Base-by-base conservation (phyloP, 495 filamentous ascomycete genomes). In the Aspergillus taichungensis region DNA sequence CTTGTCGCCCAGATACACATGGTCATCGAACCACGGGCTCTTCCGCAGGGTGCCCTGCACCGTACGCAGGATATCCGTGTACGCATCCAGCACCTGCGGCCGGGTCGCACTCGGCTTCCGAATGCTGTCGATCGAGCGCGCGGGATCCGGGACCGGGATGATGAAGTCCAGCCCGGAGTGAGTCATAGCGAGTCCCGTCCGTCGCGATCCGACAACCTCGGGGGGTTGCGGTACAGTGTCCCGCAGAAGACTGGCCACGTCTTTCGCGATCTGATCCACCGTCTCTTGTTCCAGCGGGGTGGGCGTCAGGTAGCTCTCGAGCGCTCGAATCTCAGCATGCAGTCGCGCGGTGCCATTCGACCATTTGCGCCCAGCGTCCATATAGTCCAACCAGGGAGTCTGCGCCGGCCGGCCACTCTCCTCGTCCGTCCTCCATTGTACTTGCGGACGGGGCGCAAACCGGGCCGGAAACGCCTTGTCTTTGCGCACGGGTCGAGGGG, bases 131-230 rank as follows among this genome's bases (percentile, higher is more conserved):
- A 38, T 34, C 5, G 56, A 51, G 10, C 55, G 51, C 9, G 44
- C 48, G 12, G 40, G 10, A 37, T 62, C 58, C 6, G 56, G 40
- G 6, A 71, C 51, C 7, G 51, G 50, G 6, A 71, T 53, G 27
- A 56, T 53, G 46, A 71, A 60, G 52, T 81, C 67, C 5, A 83
- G 55, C 52, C 72, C 71, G 9, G 80, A 83, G 30, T 65, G 62
- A 13, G 67, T 59, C 34, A 64, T 40, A 0, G 68, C 70, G 30
- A 83, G 56, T n/a, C 75, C 75, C n/a, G 71, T 80, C 5, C 53
- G 42, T 31, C 70, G 61, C 6, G 77, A 80, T 13, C 79, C 79
- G 44, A 75, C 69, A 8, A 75, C 34, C 33, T 68, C 54, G 6
- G 71, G 63, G 6, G 51, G n/a, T 37, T 59, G 48, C 6, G 57